Evolutionary conservation across 495 filamentous ascomycete species (phyloP).

Genomic region (Stereocaulon alpinum): DNA sequence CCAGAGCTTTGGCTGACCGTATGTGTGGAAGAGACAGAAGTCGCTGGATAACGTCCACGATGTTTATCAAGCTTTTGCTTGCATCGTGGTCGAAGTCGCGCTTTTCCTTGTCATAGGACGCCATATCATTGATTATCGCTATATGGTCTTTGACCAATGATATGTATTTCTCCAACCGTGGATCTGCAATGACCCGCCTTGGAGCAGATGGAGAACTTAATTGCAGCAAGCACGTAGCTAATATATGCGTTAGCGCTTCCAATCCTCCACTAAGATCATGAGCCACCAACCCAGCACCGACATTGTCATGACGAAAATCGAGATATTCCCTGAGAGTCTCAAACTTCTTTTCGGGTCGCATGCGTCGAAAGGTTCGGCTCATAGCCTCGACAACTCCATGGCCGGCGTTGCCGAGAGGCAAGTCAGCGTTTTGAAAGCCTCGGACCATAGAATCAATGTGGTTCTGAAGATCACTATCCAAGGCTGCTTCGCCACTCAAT

Average conservation of each 20-base stretch:
- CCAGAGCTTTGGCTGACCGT: constrained; percentile 4
- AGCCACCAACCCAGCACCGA: background rate
- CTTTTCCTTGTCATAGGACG: constrained; percentile 16
- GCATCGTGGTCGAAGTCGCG: background rate
- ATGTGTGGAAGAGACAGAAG: background rate
- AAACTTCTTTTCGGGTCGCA: background rate
- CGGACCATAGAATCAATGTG: background rate
- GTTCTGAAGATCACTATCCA: background rate
- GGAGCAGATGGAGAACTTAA: constrained; percentile 8
- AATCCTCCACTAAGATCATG: background rate
- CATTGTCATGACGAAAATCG: background rate
- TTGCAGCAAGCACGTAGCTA: constrained; percentile 10
- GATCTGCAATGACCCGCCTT: too few relatives aligned
- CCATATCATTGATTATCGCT: constrained; percentile 11
- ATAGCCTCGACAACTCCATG: background rate
- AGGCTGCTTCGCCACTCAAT: background rate
- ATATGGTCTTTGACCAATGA: constrained; percentile 5
- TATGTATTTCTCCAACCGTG: background rate
- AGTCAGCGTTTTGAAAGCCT: background rate
- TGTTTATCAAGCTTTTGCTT: constrained; percentile 3
- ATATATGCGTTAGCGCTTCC: background rate
- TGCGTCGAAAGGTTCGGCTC: background rate
- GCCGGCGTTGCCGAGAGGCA: background rate
- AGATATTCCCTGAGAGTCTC: background rate
- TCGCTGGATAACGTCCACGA: constrained; percentile 10